These are phyloP conservation scores for Coemansia sp. DNA, from an alignment of 192 early-diverging fungal species.

Conservation along the genomic window DNA sequence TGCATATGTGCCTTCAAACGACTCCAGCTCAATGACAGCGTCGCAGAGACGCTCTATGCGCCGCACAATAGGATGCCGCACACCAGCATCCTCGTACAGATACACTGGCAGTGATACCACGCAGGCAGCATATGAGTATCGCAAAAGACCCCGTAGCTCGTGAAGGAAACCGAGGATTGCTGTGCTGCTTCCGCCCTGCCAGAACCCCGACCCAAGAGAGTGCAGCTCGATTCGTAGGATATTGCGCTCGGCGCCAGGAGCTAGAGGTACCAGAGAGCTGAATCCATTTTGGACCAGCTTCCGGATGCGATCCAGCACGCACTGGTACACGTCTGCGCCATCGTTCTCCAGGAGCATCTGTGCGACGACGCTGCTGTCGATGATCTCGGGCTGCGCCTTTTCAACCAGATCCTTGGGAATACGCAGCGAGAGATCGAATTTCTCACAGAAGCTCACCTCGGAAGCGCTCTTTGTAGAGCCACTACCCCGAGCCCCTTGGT, in stretches of 20 bases:
- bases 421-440: slow-evolving; percentile 81
- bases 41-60: slow-evolving; percentile 79
- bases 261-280: slow-evolving; percentile 48
- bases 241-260: slow-evolving; percentile 51
- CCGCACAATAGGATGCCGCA: slow-evolving; percentile 53
- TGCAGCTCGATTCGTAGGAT: slow-evolving; percentile 78
- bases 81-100: slow-evolving; percentile 57
- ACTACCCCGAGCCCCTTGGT: slow-evolving; percentile 5
- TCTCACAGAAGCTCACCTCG: slow-evolving; percentile 66
- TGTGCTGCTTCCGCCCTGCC: slow-evolving; percentile 60
- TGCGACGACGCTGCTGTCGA: slow-evolving; percentile 36
- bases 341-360: slow-evolving; percentile 6
- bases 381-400: slow-evolving; percentile 49
- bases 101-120: slow-evolving; percentile 80
- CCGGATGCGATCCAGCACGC: slow-evolving; percentile 51
- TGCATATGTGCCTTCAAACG: slow-evolving; percentile 73
- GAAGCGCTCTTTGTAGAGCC: not conserved
- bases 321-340: slow-evolving; percentile 30
- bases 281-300: slow-evolving; percentile 64
- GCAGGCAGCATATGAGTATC: slow-evolving; percentile 69
- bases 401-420: slow-evolving; percentile 62
- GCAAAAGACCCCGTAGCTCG: slow-evolving; percentile 69
- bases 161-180: slow-evolving; percentile 66
- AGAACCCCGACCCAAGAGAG: slow-evolving; percentile 76
- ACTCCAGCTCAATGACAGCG: slow-evolving; percentile 85